A percentile compares a stretch with the other conserved stretches of the same genome.
Conservation (phyloP, 1,139 yeast genomes). For the Pichia sp. region DNA sequence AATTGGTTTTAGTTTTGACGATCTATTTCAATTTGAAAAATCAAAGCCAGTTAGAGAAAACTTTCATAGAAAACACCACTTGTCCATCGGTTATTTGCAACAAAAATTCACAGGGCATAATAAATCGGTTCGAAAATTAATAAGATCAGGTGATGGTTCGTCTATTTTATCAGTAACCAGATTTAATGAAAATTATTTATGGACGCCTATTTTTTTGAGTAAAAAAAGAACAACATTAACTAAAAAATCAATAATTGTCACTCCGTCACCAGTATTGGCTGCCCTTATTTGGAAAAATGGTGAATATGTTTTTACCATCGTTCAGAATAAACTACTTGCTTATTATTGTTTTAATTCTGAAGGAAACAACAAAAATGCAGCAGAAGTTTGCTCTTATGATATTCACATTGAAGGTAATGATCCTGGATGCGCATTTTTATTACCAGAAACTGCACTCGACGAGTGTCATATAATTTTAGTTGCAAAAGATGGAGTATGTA, state of each 20-base stretch:
- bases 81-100: slow-evolving; percentile 29
- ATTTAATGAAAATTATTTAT: slow-evolving; percentile 55
- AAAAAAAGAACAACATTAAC: slow-evolving; percentile 26
- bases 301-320: slow-evolving; percentile 41
- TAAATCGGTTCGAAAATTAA: slow-evolving; percentile 63
- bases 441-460: slow-evolving; percentile 39
- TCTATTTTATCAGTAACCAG: slow-evolving; percentile 48
- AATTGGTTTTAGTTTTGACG: slow-evolving; percentile 35
- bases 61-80: neutral
- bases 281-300: slow-evolving; percentile 55
- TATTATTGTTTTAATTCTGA: slow-evolving; percentile 50
- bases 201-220: slow-evolving; percentile 45
- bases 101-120: slow-evolving; percentile 78
- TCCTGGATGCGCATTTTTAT: slow-evolving; percentile 39
- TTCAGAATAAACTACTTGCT: slow-evolving; percentile 40
- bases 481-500: slow-evolving; percentile 26
- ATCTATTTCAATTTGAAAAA: slow-evolving; percentile 28
- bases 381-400: slow-evolving; percentile 14
- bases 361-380: slow-evolving; percentile 18
- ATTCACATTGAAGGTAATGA: slow-evolving; percentile 17
- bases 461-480: slow-evolving; percentile 41
- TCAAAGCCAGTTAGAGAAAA: slow-evolving; percentile 2
- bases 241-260: slow-evolving; percentile 25
- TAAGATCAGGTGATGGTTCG: slow-evolving; percentile 59
- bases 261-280: slow-evolving; percentile 36